Evolutionary conservation across 768 basidiomycete genomes (phyloP), one percentile per base, ranked within the genome.

Genomic region (Tubosaeta sp.): DNA sequence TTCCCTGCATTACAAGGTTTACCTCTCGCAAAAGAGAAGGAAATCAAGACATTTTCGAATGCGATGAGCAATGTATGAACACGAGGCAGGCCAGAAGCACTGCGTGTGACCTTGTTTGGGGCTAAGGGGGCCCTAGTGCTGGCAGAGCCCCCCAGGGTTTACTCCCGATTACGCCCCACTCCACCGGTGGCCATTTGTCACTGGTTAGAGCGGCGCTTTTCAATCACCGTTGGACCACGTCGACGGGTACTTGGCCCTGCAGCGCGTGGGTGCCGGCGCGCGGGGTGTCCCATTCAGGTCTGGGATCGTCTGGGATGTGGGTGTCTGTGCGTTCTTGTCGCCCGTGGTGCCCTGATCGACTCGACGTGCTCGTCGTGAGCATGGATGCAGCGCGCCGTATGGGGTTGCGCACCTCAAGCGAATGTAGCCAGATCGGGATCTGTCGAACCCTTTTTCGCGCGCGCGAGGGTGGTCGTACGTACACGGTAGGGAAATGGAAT

Each of bases 31-130:
- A 14, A 22, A 22, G 22, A 22, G 4, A 22, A 41, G 6, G 29
- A 22, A 10, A 41, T 38, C n/a, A 14, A 14, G 39, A 13, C 39
- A n/a, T 37, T 41, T 41, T 39, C 10, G 38, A 39, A 39, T 39
- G 38, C 38, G 38, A 39, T 39, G n/a, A 39, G 17, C 38, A 38
- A 9, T 32, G 35, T 26, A 29, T 16, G 35, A 51, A 63, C 65
- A 66, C 56, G 65, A 69, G 65, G 67, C 48, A 48, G 51, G 59
- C 63, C 56, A 66, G 67, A 67, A 65, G 63, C 62, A 32, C 48
- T 31, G 19, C 52, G 29, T 49, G 43, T 53, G 54, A 54, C 56
- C 38, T 52, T 58, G 50, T 56, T 61, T 65, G 65, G 65, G 52
- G 47, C 29, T 52, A 66, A 59, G 59, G 61, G 34, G 61, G 22